phyloP scores from a whole-genome alignment of 2,329 filamentous ascomycete species.

The Aspergillus sp. region DNA sequence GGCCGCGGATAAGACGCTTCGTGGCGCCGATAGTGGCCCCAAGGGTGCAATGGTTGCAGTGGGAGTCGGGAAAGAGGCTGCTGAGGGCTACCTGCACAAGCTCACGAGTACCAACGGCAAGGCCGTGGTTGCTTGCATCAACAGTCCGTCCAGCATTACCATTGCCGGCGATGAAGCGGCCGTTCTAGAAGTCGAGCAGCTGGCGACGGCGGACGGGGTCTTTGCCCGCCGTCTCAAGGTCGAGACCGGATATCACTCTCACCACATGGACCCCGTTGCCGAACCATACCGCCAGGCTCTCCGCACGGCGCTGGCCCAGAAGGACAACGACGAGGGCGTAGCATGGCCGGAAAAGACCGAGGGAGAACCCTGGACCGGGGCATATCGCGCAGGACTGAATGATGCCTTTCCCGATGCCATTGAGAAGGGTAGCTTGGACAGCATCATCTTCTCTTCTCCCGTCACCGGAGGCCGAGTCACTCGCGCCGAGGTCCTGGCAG shows the following conservation, averaged over 20 bases:
- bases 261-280: not conserved
- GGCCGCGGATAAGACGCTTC: too few relatives aligned
- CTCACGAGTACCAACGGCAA: not conserved
- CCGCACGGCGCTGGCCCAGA: too few relatives aligned
- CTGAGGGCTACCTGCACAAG: not conserved
- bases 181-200: not conserved
- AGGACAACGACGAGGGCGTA: too few relatives aligned
- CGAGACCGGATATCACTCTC: not conserved
- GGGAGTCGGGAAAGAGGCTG: not conserved
- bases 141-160: not conserved
- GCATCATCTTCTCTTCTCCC: constrained; percentile 13
- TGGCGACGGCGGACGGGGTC: not conserved
- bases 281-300: not conserved
- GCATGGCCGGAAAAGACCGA: too few relatives aligned
- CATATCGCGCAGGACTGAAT: too few relatives aligned
- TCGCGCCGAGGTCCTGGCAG: not conserved
- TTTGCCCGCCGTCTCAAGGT: not conserved
- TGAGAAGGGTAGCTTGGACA: not conserved
- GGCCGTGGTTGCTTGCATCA: not conserved
- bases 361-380: too few relatives aligned
- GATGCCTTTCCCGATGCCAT: not conserved
- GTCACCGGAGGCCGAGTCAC: constrained; percentile 12
- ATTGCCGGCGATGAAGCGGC: not conserved
- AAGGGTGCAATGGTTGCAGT: not conserved
- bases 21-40: too few relatives aligned